A percentile compares a stretch with the other conserved stretches of the same genome.
Conservation (phyloP, 331 rosid genomes). For the Acacia concinna region DNA sequence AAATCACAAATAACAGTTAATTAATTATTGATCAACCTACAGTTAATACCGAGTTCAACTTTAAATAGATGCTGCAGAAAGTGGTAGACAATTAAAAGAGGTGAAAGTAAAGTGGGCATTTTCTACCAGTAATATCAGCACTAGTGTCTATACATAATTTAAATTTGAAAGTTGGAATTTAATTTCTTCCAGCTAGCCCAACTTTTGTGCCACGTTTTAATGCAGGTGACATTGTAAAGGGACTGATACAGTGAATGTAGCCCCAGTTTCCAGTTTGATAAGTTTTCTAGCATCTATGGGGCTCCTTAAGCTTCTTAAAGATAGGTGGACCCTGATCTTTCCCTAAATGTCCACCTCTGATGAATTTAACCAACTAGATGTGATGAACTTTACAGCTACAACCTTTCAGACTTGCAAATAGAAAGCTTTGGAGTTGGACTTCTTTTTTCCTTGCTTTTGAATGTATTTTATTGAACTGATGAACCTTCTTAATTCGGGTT, state of each 20-base stretch:
- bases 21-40: slow-evolving; percentile 3
- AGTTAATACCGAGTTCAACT: slow-evolving; percentile 1
- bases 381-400: slow-evolving; percentile 10
- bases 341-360: slow-evolving; percentile 5
- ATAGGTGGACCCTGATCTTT: slow-evolving; percentile 34
- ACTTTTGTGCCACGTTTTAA: slow-evolving; percentile 25
- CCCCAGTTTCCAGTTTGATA: slow-evolving; percentile 13
- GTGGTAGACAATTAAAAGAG: slow-evolving; percentile 9
- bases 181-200: slow-evolving; percentile 35
- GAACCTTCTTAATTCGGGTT: neutral
- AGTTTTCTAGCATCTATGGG: slow-evolving; percentile 15
- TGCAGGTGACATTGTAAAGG: slow-evolving; percentile 38
- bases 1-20: slow-evolving; percentile 12
- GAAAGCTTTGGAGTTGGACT: slow-evolving; percentile 8
- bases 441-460: neutral
- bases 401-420: slow-evolving; percentile 6
- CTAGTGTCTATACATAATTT: neutral
- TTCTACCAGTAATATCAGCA: slow-evolving; percentile 20
- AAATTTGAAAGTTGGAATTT: slow-evolving; percentile 28
- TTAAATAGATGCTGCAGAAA: slow-evolving; percentile 25
- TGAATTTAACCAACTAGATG: neutral
- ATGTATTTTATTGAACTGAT: slow-evolving; percentile 11
- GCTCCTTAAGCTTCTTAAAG: slow-evolving; percentile 24
- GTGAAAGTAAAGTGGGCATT: slow-evolving; percentile 28
- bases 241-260: slow-evolving; percentile 14